Percentiles rank a stretch among this genome's conserved stretches.
These are phyloP conservation scores for Globisporangium heterothallicum DNA, from an alignment of 352 stramenopile genomes.

Conservation along the genomic window DNA sequence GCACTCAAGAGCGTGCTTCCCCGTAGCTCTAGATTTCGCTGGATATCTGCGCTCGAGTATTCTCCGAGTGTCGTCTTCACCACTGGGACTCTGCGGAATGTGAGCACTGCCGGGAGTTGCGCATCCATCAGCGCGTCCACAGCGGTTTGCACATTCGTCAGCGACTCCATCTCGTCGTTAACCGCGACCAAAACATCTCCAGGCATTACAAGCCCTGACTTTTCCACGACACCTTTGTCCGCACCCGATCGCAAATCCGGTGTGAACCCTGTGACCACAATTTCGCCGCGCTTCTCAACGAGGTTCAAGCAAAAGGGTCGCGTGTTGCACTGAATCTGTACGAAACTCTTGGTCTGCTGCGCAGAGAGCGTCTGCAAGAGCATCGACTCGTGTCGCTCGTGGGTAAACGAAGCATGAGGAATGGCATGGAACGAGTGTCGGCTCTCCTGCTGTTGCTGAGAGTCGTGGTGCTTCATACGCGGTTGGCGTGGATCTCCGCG, in stretches of 20 bases:
- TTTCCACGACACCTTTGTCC: slow-evolving; percentile 30
- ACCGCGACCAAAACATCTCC: slow-evolving; percentile 63
- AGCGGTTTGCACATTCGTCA: slow-evolving; percentile 42
- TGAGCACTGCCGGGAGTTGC: slow-evolving; percentile 41
- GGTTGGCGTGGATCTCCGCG: not conserved
- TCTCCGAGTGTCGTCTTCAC: slow-evolving; percentile 47
- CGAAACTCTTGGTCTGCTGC: slow-evolving; percentile 23
- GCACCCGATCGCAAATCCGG: slow-evolving; percentile 17
- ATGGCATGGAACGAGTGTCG: no score
- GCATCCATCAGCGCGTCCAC: slow-evolving; percentile 28
- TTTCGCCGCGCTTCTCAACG: slow-evolving; percentile 26
- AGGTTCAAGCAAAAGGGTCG: slow-evolving; percentile 51
- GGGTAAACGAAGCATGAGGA: no score
- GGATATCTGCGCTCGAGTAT: slow-evolving; percentile 51
- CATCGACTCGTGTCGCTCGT: slow-evolving; percentile 10
- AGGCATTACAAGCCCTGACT: slow-evolving; percentile 29
- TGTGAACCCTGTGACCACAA: slow-evolving; percentile 47
- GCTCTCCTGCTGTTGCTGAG: not conserved
- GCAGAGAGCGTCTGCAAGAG: slow-evolving; percentile 21
- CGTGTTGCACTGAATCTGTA: slow-evolving; percentile 38
- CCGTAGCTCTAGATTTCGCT: slow-evolving; percentile 41
- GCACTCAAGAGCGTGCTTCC: slow-evolving; percentile 27
- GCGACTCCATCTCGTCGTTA: slow-evolving; percentile 37
- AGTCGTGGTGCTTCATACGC: not conserved
- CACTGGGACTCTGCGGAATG: slow-evolving; percentile 41